phyloP scores from a whole-genome alignment of 2,329 filamentous ascomycete genomes.

The Stemphylium lycopersici region DNA sequence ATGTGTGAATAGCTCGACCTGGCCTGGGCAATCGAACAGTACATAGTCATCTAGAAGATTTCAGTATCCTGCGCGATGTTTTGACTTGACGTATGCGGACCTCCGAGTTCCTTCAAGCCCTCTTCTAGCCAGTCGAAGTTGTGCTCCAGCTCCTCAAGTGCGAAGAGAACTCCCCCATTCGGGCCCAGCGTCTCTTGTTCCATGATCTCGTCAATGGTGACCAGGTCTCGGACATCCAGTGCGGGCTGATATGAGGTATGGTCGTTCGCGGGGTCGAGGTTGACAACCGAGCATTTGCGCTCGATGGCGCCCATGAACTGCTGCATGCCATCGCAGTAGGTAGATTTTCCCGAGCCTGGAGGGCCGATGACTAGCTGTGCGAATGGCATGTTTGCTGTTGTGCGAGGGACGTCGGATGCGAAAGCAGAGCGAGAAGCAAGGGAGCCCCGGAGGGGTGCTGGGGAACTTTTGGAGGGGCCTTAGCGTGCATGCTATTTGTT shows the following conservation, averaged over 20 bases:
- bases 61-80: slow-evolving; percentile 14
- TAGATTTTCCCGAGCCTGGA: slow-evolving; percentile 94
- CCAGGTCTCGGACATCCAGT: slow-evolving; percentile 85
- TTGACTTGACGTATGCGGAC: slow-evolving; percentile 41
- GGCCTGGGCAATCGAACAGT: slow-evolving; percentile 93
- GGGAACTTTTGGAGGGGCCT: slow-evolving; percentile 24
- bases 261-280: slow-evolving; percentile 97
- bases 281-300: slow-evolving; percentile 91
- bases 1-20: slow-evolving; percentile 96
- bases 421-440: background rate
- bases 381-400: slow-evolving; percentile 57
- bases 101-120: slow-evolving; percentile 75
- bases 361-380: slow-evolving; percentile 91
- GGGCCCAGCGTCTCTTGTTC: slow-evolving; percentile 85
- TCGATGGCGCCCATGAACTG: slow-evolving; percentile 97
- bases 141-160: slow-evolving; percentile 90
- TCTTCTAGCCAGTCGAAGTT: slow-evolving; percentile 93
- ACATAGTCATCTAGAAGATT: slow-evolving; percentile 76
- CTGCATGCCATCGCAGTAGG: slow-evolving; percentile 98
- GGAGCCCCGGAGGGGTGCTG: background rate
- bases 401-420: background rate
- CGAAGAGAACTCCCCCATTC: slow-evolving; percentile 91
- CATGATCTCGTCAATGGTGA: slow-evolving; percentile 96
- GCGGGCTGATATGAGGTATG: slow-evolving; percentile 86
- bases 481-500: slow-evolving; percentile 15